Evolutionary conservation across 371 early-diverging fungal genomes (phyloP).

Genomic region (Phascolomyces articulosus): DNA sequence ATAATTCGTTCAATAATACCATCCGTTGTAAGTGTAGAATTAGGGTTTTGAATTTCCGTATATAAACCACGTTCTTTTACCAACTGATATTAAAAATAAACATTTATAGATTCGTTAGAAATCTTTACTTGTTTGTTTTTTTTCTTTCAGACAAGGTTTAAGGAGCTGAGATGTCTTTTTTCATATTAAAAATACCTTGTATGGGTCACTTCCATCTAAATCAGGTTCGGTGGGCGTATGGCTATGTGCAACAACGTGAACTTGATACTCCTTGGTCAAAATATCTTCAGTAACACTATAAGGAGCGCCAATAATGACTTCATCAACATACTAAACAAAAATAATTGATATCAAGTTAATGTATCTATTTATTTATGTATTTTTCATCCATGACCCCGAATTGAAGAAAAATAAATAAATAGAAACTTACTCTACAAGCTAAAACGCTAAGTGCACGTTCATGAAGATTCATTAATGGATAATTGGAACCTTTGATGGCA

Average conservation of each 20-base stretch:
- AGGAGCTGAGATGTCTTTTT: too few relatives aligned
- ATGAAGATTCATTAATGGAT: slow-evolving; percentile 93
- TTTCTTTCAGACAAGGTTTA: too few relatives aligned
- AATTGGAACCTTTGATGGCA: slow-evolving; percentile 82
- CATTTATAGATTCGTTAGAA: slow-evolving; percentile 1
- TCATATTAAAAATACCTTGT: slow-evolving; percentile 37
- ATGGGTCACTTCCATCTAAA: slow-evolving; percentile 80
- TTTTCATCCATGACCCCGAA: not conserved
- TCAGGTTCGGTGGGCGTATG: slow-evolving; percentile 65
- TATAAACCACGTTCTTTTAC: slow-evolving; percentile 80
- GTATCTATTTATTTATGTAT: not conserved
- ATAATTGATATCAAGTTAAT: not conserved
- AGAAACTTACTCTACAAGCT: slow-evolving; percentile 82
- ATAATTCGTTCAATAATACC: slow-evolving; percentile 88
- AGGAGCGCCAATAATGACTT: slow-evolving; percentile 91
- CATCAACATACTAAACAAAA: slow-evolving; percentile 76
- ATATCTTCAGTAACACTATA: slow-evolving; percentile 86
- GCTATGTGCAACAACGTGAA: slow-evolving; percentile 79
- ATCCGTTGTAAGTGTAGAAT: slow-evolving; percentile 78
- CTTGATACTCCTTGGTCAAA: slow-evolving; percentile 75
- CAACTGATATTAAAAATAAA: slow-evolving; percentile 32
- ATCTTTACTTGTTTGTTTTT: too few relatives aligned
- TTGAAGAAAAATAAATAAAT: too few relatives aligned
- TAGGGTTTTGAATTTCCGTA: slow-evolving; percentile 73
- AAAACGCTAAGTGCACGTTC: slow-evolving; percentile 90